Evolutionary conservation across 2,329 filamentous ascomycete genomes (phyloP).

Genomic region (Grosmannia penicillata): DNA sequence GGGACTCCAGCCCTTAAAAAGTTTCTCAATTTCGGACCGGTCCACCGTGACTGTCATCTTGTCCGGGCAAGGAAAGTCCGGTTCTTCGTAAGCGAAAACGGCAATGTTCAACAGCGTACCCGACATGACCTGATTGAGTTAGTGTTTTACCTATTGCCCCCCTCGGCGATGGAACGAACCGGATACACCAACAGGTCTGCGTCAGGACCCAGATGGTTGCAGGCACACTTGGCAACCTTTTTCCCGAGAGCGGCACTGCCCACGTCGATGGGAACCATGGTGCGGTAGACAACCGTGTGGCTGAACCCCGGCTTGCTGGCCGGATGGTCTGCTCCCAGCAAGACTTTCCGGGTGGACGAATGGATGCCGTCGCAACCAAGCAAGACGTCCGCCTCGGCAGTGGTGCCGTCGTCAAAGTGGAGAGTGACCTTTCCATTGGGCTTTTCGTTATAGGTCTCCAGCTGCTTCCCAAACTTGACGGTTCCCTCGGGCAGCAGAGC

Average conservation of each 20-base stretch:
- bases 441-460: neutral
- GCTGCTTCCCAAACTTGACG: constrained; percentile 4
- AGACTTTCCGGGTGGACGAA: constrained; percentile 34
- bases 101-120: neutral
- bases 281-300: constrained; percentile 44
- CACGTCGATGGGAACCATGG: constrained; percentile 34
- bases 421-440: constrained; percentile 4
- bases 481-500: neutral
- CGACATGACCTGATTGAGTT: constrained; percentile 9
- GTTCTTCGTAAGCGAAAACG: constrained; percentile 1
- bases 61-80: constrained; percentile 13
- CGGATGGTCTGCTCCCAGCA: constrained; percentile 24
- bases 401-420: constrained; percentile 14
- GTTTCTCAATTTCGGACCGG: constrained; percentile 23
- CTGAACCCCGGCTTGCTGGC: constrained; percentile 26
- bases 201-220: constrained; percentile 3
- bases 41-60: constrained; percentile 17
- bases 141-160: neutral
- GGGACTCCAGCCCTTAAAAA: constrained; percentile 21
- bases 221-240: neutral
- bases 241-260: constrained; percentile 11
- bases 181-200: constrained; percentile 22
- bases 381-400: constrained; percentile 19
- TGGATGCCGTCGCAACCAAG: constrained; percentile 53
- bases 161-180: neutral